Evolutionary conservation across 1,284 basidiomycete species (phyloP), one percentile per base, ranked within the genome.

Genomic region (Cryptococcus hybrid): DNA sequence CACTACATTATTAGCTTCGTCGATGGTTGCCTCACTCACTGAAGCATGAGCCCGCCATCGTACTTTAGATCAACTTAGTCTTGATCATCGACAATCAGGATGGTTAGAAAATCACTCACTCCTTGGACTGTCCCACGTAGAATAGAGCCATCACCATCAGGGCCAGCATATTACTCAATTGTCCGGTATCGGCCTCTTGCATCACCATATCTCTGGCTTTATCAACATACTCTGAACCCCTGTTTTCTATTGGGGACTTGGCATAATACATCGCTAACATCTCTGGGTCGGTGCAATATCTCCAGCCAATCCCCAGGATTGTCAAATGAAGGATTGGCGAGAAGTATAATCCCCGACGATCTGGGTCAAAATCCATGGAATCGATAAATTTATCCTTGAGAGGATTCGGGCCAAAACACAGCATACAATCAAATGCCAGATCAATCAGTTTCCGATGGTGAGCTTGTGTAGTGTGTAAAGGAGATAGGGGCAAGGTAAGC

Each of bases 401-500:
- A 6, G 56, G 44, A 47, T 61, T 64, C 6, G 55, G 47, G 4
- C 62, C 64, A 51, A 66, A 66, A 43, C 52, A 54, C 11, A 60
- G 44, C 50, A 60, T 47, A n/a, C 53, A 53, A 9, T 56, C 56
- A 38, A 66, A 66, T 37, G 59, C 56, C 12, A 56, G 42, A 37
- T 66, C 60, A 44, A 66, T 35, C 9, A 66, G 56, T 2, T 35
- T 13, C 3, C 42, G 47, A 46, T 66, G 64, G 52, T 66, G 64
- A 5, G 43, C 56, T n/a, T 51, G 48, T 11, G 57, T 56, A 9
- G 63, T 60, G 8, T 62, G 62, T 39, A 64, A 64, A 15, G 64
- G 9, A 66, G 58, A 47, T 66, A 66, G 2, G 60, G n/a, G 64
- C 60, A 5, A 66, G 60, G 34, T 62, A 66, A 18, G 59, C 64